Percentiles rank a stretch among this genome's conserved stretches.
phyloP scores from a whole-genome alignment of 768 basidiomycete genomes.

The Trametes villosa region DNA sequence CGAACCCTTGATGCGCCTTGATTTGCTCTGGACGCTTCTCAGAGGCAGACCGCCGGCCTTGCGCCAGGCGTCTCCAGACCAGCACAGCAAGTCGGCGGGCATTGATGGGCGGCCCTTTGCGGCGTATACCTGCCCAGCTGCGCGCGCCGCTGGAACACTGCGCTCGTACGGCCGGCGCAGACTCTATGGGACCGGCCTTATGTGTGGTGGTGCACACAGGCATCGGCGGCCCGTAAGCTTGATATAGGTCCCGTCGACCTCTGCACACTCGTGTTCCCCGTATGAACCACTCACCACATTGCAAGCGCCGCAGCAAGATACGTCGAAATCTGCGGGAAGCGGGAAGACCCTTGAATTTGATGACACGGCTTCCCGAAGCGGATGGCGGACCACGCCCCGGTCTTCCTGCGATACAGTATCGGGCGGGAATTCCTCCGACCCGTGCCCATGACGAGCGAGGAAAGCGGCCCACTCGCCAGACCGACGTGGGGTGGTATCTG shows the following conservation, averaged over 20 bases:
- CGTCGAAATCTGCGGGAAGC: slow-evolving; percentile 3
- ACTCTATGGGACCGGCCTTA: too few species aligned
- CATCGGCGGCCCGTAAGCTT: too few species aligned
- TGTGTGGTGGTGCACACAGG: too few species aligned
- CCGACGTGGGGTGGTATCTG: slow-evolving; percentile 4
- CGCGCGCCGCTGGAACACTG: too few species aligned
- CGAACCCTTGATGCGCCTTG: slow-evolving; percentile 21
- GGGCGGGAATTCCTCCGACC: neutral
- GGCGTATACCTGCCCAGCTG: neutral
- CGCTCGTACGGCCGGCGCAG: too few species aligned
- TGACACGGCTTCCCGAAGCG: slow-evolving; percentile 1
- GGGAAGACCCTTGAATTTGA: slow-evolving; percentile 5
- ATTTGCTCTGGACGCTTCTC: slow-evolving; percentile 13
- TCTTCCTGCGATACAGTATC: slow-evolving; percentile 2
- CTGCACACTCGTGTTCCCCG: neutral
- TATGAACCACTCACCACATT: neutral
- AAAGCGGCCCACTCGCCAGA: neutral
- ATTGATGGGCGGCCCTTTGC: slow-evolving; percentile 3
- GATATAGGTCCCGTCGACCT: too few species aligned
- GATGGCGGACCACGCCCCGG: neutral
- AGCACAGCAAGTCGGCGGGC: slow-evolving; percentile 14
- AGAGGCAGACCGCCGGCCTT: slow-evolving; percentile 4
- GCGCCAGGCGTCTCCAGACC: slow-evolving; percentile 3
- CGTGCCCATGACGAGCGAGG: neutral
- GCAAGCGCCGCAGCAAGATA: neutral